Conservation (phyloP, 2,329 filamentous ascomycete genomes). For the Alternaria brassicae region DNA sequence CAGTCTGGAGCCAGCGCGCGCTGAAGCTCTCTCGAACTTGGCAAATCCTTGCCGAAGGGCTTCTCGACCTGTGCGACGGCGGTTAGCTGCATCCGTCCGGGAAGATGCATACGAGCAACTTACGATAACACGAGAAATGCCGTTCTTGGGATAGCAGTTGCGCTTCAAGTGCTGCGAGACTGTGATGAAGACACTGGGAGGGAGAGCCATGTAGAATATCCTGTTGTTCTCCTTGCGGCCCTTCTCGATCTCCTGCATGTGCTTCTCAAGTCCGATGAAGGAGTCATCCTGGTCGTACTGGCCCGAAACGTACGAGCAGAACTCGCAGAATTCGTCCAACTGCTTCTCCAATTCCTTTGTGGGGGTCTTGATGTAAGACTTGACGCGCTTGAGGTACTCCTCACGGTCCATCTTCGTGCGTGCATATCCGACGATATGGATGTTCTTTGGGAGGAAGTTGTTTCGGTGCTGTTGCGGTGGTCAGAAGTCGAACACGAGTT, state of each 20-base stretch:
- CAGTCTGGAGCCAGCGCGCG: slow-evolving; percentile 95
- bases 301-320: slow-evolving; percentile 94
- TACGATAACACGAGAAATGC: slow-evolving; percentile 93
- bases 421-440: slow-evolving; percentile 97
- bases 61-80: slow-evolving; percentile 80
- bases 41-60: slow-evolving; percentile 96
- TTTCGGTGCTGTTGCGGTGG: slow-evolving; percentile 79
- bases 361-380: slow-evolving; percentile 98
- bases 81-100: slow-evolving; percentile 24
- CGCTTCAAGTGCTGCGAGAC: slow-evolving; percentile 97
- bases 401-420: slow-evolving; percentile 99
- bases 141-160: slow-evolving; percentile 92
- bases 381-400: slow-evolving; percentile 92
- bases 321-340: slow-evolving; percentile 83
- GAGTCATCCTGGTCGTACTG: slow-evolving; percentile 98
- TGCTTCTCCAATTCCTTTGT: slow-evolving; percentile 98
- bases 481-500: slow-evolving; percentile 23
- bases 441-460: slow-evolving; percentile 95
- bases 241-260: slow-evolving; percentile 84
- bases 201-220: slow-evolving; percentile 99
- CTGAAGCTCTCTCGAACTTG: slow-evolving; percentile 91
- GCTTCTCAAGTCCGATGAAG: slow-evolving; percentile 83
- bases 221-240: slow-evolving; percentile 84
- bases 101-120: slow-evolving; percentile 42
- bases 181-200: slow-evolving; percentile 96